Conservation (phyloP, 208 protist species). For the Wallacemonas sp. region DNA sequence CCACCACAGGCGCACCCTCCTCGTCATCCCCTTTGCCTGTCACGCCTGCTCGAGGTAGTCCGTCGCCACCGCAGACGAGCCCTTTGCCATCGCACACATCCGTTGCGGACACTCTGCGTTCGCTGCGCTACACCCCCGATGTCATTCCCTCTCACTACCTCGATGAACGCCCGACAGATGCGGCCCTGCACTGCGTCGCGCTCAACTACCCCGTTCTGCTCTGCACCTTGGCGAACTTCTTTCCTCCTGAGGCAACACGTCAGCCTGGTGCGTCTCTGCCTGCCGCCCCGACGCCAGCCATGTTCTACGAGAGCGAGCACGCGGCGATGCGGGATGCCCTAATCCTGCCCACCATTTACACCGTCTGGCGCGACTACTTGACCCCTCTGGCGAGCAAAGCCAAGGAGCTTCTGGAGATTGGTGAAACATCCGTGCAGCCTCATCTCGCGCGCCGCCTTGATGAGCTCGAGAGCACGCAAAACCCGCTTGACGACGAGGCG, state of each 20-base stretch:
- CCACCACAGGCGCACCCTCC: neutral
- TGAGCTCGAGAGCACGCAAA: neutral
- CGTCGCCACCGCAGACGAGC: neutral
- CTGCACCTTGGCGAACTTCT: conserved; percentile 31
- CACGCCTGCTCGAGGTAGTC: too few relatives aligned
- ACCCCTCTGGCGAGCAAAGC: conserved; percentile 40
- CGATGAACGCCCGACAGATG: conserved; percentile 38
- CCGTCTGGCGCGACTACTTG: conserved; percentile 59
- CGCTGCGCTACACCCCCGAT: conserved; percentile 39
- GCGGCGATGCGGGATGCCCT: conserved; percentile 27
- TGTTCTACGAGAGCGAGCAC: conserved; percentile 4
- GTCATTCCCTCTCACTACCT: conserved; percentile 61
- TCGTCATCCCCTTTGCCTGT: too few relatives aligned
- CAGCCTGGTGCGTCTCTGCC: neutral
- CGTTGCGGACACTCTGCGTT: neutral
- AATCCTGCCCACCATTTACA: conserved; percentile 42
- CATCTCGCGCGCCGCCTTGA: conserved; percentile 8
- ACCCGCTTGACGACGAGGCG: too few relatives aligned
- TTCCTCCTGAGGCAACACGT: conserved; percentile 11
- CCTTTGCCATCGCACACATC: neutral
- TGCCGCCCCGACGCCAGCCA: neutral
- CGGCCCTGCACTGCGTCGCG: conserved; percentile 22
- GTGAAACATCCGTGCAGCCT: conserved; percentile 38
- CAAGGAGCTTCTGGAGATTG: conserved; percentile 44
- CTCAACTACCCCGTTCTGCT: conserved; percentile 46